These are phyloP conservation scores for Raddia guianensis DNA, from an alignment of 176 grass and related monocot genomes.

Conservation along the genomic window DNA sequence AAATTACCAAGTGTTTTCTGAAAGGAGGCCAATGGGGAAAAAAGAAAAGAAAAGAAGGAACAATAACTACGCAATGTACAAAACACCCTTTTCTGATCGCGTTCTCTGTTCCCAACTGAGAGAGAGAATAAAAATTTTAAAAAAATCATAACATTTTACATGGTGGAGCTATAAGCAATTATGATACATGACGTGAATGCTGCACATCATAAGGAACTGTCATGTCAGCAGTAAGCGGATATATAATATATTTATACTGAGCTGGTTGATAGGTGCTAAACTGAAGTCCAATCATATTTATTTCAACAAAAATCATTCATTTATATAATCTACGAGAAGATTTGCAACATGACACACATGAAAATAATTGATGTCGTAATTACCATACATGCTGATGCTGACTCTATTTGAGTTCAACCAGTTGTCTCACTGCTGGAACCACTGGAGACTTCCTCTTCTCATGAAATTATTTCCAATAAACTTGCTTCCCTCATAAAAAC, in stretches of 20 bases:
- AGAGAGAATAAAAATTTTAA: not conserved
- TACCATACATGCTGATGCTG: conserved; percentile 33
- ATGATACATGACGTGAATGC: not conserved
- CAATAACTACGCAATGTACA: not conserved
- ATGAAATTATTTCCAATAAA: conserved; percentile 12
- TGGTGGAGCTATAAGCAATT: not conserved
- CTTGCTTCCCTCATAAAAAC: not conserved
- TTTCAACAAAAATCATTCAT: not conserved
- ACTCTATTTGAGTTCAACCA: conserved; percentile 6
- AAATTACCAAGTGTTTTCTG: conserved; percentile 24
- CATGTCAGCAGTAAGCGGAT: conserved; percentile 1
- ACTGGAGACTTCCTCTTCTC: conserved; percentile 13
- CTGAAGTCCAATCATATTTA: conserved; percentile 26
- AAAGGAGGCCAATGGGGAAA: conserved; percentile 10
- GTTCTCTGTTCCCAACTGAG: not conserved
- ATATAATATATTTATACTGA: conserved; percentile 1
- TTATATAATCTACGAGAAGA: not conserved
- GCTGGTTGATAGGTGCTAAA: conserved; percentile 10
- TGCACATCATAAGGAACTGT: not conserved
- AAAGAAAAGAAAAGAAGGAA: conserved; percentile 18
- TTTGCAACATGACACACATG: not conserved
- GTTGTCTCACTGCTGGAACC: not conserved
- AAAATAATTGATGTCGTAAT: not conserved
- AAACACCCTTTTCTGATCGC: conserved; percentile 5
- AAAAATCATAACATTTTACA: conserved; percentile 13